Base-by-base conservation (phyloP, 805 yeast species). In the Metschnikowia drakensbergensis region DNA sequence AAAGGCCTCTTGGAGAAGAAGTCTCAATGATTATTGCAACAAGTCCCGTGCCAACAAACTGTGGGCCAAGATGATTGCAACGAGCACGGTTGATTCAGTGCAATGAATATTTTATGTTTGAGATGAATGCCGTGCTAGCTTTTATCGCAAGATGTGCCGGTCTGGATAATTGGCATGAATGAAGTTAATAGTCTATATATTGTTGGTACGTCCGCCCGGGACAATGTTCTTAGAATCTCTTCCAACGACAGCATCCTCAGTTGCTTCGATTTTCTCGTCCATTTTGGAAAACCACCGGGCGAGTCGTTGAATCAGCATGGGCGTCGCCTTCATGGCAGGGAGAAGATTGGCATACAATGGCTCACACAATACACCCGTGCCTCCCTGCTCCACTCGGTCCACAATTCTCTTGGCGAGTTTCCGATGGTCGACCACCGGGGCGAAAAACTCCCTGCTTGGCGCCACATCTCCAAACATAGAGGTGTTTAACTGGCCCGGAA, bases 401-500 rank as follows among this genome's bases (percentile, higher is more conserved):
- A 66, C 56, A 2, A 79, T 66, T 4, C 61, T 52, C 2, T 32
- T 32, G 0, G 82, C 79, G 35, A 80, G 58, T 29, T 60, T 58
- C 1, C 37, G 31, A 43, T 67, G 72, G 46, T 71, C 68, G 0
- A 78, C 70, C 6, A 77, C 34, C 0, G 84, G 84, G 0, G 82
- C 82, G 38, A 79, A 57, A 49, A 78, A 77, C 29, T 51, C 52
- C 37, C 64, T 61, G 6, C 71, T 64, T 3, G 76, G 75, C 1
- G 58, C 53, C 6, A 77, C 74, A 53, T 78, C 81, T 1, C 56
- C 53, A 53, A 80, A 80, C 83, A 80, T 77, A 7, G 55, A 58
- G 0, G 80, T 67, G 38, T 69, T 64, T 29, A 80, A 58, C 57
- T 80, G 84, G 2, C 84, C 84, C 0, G 83, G 81, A 2, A 69